Evolutionary conservation across 2,329 filamentous ascomycete genomes (phyloP).

Genomic region (Pseudogymnoascus sp.): DNA sequence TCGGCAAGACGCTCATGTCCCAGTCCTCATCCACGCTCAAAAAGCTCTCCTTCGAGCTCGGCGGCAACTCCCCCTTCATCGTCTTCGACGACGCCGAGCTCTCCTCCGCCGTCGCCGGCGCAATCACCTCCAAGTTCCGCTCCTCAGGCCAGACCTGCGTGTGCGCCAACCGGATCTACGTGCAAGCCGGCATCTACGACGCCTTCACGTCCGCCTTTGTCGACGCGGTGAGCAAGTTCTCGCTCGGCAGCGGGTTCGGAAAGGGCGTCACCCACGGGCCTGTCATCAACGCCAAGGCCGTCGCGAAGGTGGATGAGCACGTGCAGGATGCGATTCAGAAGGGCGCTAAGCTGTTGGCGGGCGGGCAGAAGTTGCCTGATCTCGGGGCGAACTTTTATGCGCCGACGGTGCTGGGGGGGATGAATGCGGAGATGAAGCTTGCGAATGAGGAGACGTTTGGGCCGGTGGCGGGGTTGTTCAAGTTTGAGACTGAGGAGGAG

Average conservation of each 20-base stretch:
- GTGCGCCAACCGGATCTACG: constrained; percentile 74
- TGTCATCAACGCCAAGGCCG: constrained; percentile 75
- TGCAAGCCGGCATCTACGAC: constrained; percentile 72
- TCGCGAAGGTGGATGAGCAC: constrained; percentile 70
- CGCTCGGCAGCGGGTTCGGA: constrained; percentile 66
- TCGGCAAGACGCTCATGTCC: constrained; percentile 75
- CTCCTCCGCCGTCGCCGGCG: constrained; percentile 73
- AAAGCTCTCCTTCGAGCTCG: constrained; percentile 77
- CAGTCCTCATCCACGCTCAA: constrained; percentile 79
- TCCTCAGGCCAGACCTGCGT: constrained; percentile 95
- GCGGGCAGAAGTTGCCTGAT: constrained; percentile 65
- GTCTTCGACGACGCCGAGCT: constrained; percentile 94
- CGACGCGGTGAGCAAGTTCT: constrained; percentile 65
- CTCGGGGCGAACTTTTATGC: constrained; percentile 82
- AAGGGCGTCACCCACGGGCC: constrained; percentile 69
- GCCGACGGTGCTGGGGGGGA: constrained; percentile 79
- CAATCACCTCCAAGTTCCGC: constrained; percentile 83
- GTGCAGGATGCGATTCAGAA: constrained; percentile 71
- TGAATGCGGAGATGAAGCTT: constrained; percentile 78
- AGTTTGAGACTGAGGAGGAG: constrained; percentile 81
- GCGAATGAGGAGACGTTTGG: constrained; percentile 91
- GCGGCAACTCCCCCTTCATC: constrained; percentile 92
- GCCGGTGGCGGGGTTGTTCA: constrained; percentile 82
- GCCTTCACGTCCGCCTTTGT: constrained; percentile 61
- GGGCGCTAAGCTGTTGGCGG: constrained; percentile 65